Evolutionary conservation across 495 filamentous ascomycete genomes (phyloP).

Genomic region (Penicillium salamii): DNA sequence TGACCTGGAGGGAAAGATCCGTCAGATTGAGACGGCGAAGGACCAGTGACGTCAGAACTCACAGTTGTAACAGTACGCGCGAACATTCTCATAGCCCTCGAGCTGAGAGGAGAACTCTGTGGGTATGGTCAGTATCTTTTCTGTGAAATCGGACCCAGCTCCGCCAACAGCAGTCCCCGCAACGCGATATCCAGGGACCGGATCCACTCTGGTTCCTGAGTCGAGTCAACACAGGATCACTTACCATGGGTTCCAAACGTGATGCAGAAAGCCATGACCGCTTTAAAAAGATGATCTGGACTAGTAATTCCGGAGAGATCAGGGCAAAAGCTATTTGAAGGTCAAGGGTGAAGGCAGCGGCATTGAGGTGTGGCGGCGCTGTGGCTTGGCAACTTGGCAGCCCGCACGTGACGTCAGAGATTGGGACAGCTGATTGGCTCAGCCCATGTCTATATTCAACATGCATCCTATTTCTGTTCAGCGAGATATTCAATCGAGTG

Average conservation of each 20-base stretch:
- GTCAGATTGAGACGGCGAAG: neutral
- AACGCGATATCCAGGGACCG: conserved; percentile 1
- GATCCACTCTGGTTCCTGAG: conserved; percentile 3
- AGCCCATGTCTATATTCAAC: neutral
- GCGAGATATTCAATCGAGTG: no score
- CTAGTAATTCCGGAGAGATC: neutral
- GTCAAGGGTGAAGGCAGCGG: conserved; percentile 24
- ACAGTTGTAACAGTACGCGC: conserved; percentile 57
- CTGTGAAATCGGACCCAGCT: conserved; percentile 5
- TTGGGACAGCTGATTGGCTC: conserved; percentile 16
- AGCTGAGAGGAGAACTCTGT: conserved; percentile 52
- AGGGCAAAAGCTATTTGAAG: conserved; percentile 2
- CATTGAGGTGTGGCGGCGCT: conserved; percentile 20
- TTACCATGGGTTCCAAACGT: conserved; percentile 55
- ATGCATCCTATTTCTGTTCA: no score
- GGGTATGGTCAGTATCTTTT: conserved; percentile 1
- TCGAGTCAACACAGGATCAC: conserved; percentile 12
- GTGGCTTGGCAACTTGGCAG: conserved; percentile 29
- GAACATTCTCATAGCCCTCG: conserved; percentile 53
- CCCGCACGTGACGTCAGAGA: conserved; percentile 20
- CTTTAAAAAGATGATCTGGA: neutral
- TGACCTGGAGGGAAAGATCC: conserved; percentile 30
- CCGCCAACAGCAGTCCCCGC: conserved; percentile 9
- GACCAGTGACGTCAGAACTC: conserved; percentile 13
- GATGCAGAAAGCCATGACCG: conserved; percentile 52